Percentiles rank a stretch among this genome's conserved stretches.
Evolutionary conservation across 1,139 yeast genomes (phyloP).

Genomic region (Debaryomyces sp.): DNA sequence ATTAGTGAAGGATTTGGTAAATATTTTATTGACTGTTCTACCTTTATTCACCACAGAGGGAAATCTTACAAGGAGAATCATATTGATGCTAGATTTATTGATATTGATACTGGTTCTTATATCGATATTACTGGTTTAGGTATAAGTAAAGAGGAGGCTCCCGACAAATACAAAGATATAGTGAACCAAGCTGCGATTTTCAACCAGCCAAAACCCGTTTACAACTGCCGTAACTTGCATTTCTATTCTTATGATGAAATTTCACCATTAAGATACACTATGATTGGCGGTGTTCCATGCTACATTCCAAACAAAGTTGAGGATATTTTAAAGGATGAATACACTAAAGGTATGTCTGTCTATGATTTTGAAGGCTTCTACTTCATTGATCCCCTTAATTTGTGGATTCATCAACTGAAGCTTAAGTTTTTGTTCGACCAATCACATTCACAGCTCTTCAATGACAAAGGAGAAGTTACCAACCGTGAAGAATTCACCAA

Average conservation of each 20-base stretch:
- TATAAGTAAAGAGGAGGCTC: constrained; percentile 28
- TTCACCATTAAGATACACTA: constrained; percentile 34
- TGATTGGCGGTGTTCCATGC: constrained; percentile 37
- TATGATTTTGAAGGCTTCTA: constrained; percentile 23
- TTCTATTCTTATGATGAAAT: constrained; percentile 38
- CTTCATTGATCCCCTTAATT: constrained; percentile 25
- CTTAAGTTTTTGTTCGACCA: constrained; percentile 20
- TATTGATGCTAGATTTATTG: constrained; percentile 45
- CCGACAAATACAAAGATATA: constrained; percentile 21
- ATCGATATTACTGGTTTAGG: constrained; percentile 44
- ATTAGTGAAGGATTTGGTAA: constrained; percentile 33
- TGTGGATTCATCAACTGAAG: constrained; percentile 29
- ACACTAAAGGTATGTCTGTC: constrained; percentile 21
- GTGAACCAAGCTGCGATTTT: constrained; percentile 13
- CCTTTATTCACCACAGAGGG: constrained; percentile 36
- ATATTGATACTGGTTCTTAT: constrained; percentile 42
- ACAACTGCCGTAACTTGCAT: constrained; percentile 36
- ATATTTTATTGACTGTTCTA: constrained; percentile 36
- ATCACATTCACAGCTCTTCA: constrained; percentile 11
- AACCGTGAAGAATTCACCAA: constrained; percentile 22
- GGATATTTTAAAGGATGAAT: constrained; percentile 31
- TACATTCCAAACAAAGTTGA: constrained; percentile 31
- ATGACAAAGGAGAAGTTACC: constrained; percentile 14
- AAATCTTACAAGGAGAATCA: constrained; percentile 33
- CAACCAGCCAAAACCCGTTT: constrained; percentile 23